These are phyloP conservation scores for Pyrus pyrifolia DNA, from an alignment of 306 rosid species.

Conservation along the genomic window DNA sequence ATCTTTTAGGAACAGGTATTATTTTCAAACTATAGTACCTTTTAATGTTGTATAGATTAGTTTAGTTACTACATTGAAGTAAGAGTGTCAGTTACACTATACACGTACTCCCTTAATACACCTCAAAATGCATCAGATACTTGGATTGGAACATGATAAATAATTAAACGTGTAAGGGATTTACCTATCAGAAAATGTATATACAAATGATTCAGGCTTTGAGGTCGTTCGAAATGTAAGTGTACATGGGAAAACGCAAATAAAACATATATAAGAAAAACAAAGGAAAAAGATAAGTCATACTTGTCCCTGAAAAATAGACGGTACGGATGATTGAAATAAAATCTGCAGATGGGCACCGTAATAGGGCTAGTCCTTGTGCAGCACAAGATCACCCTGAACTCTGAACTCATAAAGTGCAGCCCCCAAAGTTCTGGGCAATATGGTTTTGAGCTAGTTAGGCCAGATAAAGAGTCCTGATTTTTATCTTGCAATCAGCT, in stretches of 20 bases:
- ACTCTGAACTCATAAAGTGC: not conserved
- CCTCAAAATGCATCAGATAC: not conserved
- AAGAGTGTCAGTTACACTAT: not conserved
- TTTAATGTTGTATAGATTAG: not conserved
- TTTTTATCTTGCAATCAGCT: not conserved
- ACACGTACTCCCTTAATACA: not conserved
- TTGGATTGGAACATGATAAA: not conserved
- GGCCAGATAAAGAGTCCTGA: not conserved
- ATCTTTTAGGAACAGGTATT: constrained; percentile 69
- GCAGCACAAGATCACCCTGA: not conserved
- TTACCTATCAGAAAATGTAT: not conserved
- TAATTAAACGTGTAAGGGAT: not conserved
- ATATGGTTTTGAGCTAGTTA: not conserved
- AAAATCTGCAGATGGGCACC: no score
- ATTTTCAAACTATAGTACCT: constrained; percentile 3
- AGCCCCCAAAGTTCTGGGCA: not conserved
- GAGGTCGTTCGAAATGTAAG: not conserved
- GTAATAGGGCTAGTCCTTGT: no score
- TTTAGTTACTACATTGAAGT: not conserved
- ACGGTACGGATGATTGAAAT: no score
- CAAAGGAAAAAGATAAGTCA: not conserved
- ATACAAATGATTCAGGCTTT: not conserved
- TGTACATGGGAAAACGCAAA: not conserved
- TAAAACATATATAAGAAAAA: not conserved
- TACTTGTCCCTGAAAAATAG: not conserved